Evolutionary conservation across 1,139 yeast species (phyloP).

Genomic region (Arxiozyma slooffiae): DNA sequence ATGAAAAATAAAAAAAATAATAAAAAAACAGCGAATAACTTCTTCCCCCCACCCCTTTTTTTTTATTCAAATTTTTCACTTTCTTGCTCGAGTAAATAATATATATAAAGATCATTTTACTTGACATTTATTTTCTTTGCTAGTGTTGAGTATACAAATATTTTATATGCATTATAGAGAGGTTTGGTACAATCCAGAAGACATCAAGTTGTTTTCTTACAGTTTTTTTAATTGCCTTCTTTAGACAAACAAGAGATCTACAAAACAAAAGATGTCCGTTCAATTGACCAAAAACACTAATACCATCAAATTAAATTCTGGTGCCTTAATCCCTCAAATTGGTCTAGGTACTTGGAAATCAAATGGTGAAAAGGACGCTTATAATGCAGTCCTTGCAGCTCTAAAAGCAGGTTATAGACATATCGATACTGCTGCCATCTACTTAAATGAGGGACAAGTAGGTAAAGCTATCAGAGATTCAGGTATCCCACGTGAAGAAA

Average conservation of each 20-base stretch:
- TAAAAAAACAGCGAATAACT: no score
- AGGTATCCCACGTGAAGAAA: constrained; percentile 57
- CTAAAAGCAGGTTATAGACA: constrained; percentile 64
- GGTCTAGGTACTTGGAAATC: constrained; percentile 81
- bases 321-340: constrained; percentile 53
- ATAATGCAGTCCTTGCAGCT: constrained; percentile 53
- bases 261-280: constrained; percentile 4
- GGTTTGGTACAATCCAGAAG: no score
- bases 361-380: constrained; percentile 47
- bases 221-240: neutral
- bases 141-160: no score
- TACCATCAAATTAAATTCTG: constrained; percentile 46
- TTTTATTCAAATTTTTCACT: no score
- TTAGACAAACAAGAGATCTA: neutral
- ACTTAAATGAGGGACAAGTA: constrained; percentile 56
- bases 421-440: constrained; percentile 68
- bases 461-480: constrained; percentile 60
- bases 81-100: no score
- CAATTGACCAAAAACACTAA: constrained; percentile 25
- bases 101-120: no score
- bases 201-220: no score
- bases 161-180: no score
- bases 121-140: no score
- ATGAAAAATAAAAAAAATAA: no score
- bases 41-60: no score